These are phyloP conservation scores for Gonium pectorale DNA, from an alignment of 139 green algal genomes.

Conservation along the genomic window DNA sequence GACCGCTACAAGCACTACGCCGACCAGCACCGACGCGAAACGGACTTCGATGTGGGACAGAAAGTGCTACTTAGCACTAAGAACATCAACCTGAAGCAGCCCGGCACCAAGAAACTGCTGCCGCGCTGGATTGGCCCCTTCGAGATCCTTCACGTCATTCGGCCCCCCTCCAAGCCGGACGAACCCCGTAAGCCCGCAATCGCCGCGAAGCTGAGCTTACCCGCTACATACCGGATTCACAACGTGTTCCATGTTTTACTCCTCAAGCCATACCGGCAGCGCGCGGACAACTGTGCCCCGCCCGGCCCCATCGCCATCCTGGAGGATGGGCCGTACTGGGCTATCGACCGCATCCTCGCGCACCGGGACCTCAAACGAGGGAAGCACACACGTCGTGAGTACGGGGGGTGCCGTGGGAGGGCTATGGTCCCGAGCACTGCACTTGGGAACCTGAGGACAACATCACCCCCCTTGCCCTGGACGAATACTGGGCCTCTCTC, in stretches of 20 bases:
- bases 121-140: conserved; percentile 61
- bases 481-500: too few species aligned
- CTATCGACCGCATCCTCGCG: neutral
- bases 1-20: conserved; percentile 33
- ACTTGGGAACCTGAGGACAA: conserved; percentile 42
- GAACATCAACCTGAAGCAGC: conserved; percentile 37
- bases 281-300: neutral
- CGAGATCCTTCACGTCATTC: too few species aligned
- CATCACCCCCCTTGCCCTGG: neutral
- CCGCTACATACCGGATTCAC: conserved; percentile 44
- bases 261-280: neutral
- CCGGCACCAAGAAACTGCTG: conserved; percentile 50
- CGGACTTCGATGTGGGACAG: conserved; percentile 2
- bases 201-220: conserved; percentile 46
- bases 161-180: too few species aligned
- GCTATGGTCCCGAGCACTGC: conserved; percentile 40
- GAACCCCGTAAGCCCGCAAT: neutral
- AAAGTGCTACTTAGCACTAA: conserved; percentile 45
- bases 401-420: conserved; percentile 28
- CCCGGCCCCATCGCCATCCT: neutral
- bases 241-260: conserved; percentile 50
- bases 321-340: neutral
- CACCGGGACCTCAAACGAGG: neutral
- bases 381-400: neutral
- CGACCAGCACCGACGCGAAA: neutral